Base-by-base conservation (phyloP, 345 rosid species). In the Lagerstroemia speciosa region DNA sequence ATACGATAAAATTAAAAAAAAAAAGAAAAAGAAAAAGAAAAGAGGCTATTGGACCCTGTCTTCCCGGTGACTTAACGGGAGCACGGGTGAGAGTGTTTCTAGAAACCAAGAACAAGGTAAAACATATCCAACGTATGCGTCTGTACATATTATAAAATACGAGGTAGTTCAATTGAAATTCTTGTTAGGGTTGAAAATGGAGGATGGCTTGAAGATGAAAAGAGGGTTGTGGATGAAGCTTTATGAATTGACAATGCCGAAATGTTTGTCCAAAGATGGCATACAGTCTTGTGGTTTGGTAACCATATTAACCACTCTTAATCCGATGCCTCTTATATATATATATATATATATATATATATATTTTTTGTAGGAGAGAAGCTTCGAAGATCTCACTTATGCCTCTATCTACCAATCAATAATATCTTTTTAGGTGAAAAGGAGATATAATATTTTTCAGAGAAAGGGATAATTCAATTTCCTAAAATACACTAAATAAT, bases 181-280 rank as follows among this genome's bases (percentile, higher is more conserved):
- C 69, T 46, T 36, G 85, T 78, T 86, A 86, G 86, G 91, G 79
- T 79, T 84, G 91, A 86, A 85, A 80, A 50, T 82, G 37, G 48
- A 37, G 65, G 66, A 64, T 41, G 46, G 46, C 14, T 9, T 20
- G 73, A 70, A 61, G 76, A 65, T 6, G 67, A 40, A 33, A 45
- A 67, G 20, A 22, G 33, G 53, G 27, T 27, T 41, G 46, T 9
- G 14, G 14, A 41, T 41, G 14, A 41, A 41, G 14, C 9, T 8
- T 36, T 36, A 63, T 34, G 55, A 70, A 66, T 40, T 53, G 34
- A 55, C 58, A 76, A 74, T 72, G 70, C 62, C 66, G 73, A 74
- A 77, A 74, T 71, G 75, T 67, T 58, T 71, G 66, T 78, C 71
- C 69, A 76, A 68, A 38, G 33, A 43, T 67, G 27, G 37, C 30